A percentile compares a stretch with the other conserved stretches of the same genome.
These are phyloP conservation scores for Nyctanthes arbortristis DNA, from an alignment of 257 asterid species.

Conservation along the genomic window DNA sequence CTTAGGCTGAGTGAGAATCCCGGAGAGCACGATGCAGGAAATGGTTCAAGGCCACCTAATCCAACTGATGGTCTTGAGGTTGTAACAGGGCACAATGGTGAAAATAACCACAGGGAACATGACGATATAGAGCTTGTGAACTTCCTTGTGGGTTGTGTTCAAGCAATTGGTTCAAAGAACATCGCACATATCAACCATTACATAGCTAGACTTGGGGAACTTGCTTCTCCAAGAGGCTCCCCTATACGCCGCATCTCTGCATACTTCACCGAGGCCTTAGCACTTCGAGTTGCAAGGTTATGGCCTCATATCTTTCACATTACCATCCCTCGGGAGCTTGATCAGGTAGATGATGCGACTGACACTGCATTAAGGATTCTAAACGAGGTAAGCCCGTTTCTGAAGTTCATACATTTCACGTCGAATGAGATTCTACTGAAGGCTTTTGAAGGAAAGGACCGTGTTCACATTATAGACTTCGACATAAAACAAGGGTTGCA, in stretches of 20 bases:
- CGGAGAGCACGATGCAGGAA: slow-evolving; percentile 43
- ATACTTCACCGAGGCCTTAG: slow-evolving; percentile 87
- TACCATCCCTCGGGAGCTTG: slow-evolving; percentile 64
- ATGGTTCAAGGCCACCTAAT: slow-evolving; percentile 52
- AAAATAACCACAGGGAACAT: slow-evolving; percentile 44
- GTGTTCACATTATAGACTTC: slow-evolving; percentile 87
- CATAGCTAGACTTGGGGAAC: slow-evolving; percentile 78
- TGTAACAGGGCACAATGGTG: slow-evolving; percentile 38
- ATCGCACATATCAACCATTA: slow-evolving; percentile 56
- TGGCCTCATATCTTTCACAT: slow-evolving; percentile 87
- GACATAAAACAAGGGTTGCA: slow-evolving; percentile 93
- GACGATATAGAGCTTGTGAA: slow-evolving; percentile 68
- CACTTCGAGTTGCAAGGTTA: slow-evolving; percentile 59
- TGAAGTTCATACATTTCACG: slow-evolving; percentile 82
- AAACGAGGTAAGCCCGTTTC: slow-evolving; percentile 80
- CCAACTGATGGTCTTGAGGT: slow-evolving; percentile 35
- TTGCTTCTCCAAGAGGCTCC: slow-evolving; percentile 88
- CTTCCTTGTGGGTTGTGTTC: slow-evolving; percentile 77
- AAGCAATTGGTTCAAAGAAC: slow-evolving; percentile 64
- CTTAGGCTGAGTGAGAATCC: slow-evolving; percentile 41
- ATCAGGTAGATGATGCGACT: slow-evolving; percentile 57
- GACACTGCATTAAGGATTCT: slow-evolving; percentile 57
- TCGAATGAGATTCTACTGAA: slow-evolving; percentile 80
- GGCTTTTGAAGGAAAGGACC: slow-evolving; percentile 76
- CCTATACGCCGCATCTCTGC: slow-evolving; percentile 71